Conservation (phyloP, 2,329 filamentous ascomycete species). For the Seiridium unicorne region DNA sequence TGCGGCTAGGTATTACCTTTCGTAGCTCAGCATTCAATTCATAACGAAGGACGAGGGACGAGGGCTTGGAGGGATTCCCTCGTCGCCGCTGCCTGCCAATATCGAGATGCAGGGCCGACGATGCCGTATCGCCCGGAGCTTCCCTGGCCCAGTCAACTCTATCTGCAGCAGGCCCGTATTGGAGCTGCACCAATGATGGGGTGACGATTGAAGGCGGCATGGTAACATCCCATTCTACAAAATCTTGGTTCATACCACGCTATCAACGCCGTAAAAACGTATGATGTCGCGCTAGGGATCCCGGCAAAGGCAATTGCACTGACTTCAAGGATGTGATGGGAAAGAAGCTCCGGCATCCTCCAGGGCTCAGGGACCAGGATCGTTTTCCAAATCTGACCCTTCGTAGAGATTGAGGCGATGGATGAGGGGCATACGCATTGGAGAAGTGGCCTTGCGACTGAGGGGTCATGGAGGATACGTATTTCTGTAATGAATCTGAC, state of each 20-base stretch:
- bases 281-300: constrained; percentile 1
- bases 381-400: no score
- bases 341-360: neutral
- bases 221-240: neutral
- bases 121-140: neutral
- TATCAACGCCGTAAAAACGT: neutral
- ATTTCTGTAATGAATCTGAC: no score
- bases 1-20: no score
- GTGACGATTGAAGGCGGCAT: neutral
- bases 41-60: no score
- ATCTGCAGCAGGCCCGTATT: neutral
- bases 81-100: no score
- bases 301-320: neutral
- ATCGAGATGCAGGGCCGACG: neutral
- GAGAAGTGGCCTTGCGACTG: no score
- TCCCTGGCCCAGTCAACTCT: neutral
- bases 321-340: neutral
- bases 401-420: no score
- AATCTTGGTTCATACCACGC: constrained; percentile 1
- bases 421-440: no score
- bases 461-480: no score
- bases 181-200: neutral
- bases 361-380: neutral
- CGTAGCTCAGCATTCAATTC: no score
- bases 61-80: no score